These are phyloP conservation scores for Fusarium sp. DNA, from an alignment of 2,329 filamentous ascomycete genomes.

Conservation along the genomic window DNA sequence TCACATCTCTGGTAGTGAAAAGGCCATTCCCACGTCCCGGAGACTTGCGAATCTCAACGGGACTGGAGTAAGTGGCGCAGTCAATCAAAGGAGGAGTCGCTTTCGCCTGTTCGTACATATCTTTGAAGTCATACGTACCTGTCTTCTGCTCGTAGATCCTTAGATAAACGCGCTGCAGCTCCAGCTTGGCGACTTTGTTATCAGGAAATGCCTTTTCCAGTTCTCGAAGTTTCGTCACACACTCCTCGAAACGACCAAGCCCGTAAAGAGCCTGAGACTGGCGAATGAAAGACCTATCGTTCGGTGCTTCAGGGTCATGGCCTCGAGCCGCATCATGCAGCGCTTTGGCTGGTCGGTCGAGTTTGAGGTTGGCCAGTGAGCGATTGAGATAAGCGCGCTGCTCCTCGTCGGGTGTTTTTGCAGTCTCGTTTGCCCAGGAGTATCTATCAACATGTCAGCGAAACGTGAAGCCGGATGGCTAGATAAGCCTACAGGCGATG, in stretches of 20 bases:
- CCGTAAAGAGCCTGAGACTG: constrained; percentile 61
- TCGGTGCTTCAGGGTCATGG: constrained; percentile 17
- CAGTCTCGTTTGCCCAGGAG: not conserved
- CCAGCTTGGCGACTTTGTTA: not conserved
- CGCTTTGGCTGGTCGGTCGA: constrained; percentile 49
- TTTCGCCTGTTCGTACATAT: constrained; percentile 6
- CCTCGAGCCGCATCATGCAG: constrained; percentile 49
- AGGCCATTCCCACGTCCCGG: constrained; percentile 6
- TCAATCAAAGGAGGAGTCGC: not conserved
- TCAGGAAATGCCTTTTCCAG: not conserved
- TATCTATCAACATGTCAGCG: constrained; percentile 8
- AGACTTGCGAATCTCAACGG: constrained; percentile 2
- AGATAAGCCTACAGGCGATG: constrained; percentile 49
- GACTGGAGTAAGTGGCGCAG: constrained; percentile 4
- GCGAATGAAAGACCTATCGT: constrained; percentile 61
- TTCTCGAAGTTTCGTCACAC: constrained; percentile 16
- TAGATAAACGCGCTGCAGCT: not conserved
- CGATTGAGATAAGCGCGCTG: constrained; percentile 55
- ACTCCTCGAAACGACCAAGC: constrained; percentile 56
- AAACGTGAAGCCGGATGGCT: rapidly evolving
- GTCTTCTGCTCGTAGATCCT: not conserved
- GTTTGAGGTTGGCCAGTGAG: constrained; percentile 52
- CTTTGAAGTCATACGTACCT: not conserved
- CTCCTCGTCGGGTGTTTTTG: constrained; percentile 49
- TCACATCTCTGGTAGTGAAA: constrained; percentile 3